Conservation (phyloP, 805 yeast genomes). For the Suhomyces tanzawaensis region DNA sequence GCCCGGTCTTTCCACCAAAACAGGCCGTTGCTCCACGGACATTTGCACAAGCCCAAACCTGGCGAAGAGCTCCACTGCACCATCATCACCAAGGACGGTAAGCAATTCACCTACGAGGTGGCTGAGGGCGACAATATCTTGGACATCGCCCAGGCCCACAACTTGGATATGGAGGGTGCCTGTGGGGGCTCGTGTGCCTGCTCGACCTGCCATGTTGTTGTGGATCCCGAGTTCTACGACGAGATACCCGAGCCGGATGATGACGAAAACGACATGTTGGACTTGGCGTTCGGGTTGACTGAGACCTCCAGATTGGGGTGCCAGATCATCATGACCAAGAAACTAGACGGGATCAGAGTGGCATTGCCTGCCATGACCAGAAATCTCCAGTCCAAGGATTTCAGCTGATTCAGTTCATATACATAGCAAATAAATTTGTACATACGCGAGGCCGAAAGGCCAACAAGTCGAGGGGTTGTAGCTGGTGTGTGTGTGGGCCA, state of each 20-base stretch:
- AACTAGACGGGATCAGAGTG: conserved; percentile 87
- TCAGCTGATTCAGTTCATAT: conserved; percentile 24
- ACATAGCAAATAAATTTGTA: background rate
- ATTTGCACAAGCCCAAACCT: conserved; percentile 82
- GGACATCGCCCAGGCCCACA: conserved; percentile 93
- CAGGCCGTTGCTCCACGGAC: conserved; percentile 59
- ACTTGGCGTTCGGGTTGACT: conserved; percentile 93
- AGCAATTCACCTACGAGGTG: conserved; percentile 76
- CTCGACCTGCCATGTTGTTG: conserved; percentile 94
- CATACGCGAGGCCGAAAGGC: background rate
- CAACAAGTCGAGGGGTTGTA: too few species aligned
- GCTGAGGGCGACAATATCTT: conserved; percentile 88
- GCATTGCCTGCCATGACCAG: conserved; percentile 98
- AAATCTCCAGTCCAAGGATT: conserved; percentile 80
- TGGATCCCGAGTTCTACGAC: conserved; percentile 93
- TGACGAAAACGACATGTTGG: conserved; percentile 98
- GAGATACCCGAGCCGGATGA: conserved; percentile 91
- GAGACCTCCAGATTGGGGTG: conserved; percentile 97
- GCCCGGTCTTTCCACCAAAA: conserved; percentile 20
- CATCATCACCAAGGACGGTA: conserved; percentile 88
- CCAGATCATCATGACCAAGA: conserved; percentile 85
- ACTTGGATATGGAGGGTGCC: conserved; percentile 95
- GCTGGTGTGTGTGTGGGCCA: too few species aligned
- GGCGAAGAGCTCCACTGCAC: conserved; percentile 87
- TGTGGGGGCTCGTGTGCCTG: conserved; percentile 99